Evolutionary conservation across 345 rosid species (phyloP).

Genomic region (Gynandropsis gynandra): DNA sequence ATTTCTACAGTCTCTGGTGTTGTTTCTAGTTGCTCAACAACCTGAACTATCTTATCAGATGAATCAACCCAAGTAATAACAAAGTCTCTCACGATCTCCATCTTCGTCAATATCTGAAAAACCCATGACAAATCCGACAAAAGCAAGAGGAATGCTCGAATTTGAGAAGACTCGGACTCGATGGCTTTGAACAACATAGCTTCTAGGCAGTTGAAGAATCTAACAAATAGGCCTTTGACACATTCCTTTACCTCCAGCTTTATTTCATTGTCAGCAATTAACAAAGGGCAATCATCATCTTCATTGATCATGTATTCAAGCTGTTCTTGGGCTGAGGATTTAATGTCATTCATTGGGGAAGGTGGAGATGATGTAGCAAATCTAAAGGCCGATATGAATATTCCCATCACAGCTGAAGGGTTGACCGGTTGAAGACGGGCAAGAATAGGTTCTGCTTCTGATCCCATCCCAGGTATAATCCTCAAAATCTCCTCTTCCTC

Average conservation of each 20-base stretch:
- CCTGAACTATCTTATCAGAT: slow-evolving; percentile 54
- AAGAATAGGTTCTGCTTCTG: slow-evolving; percentile 57
- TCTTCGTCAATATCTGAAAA: slow-evolving; percentile 58
- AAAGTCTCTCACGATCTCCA: slow-evolving; percentile 70
- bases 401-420: slow-evolving; percentile 36
- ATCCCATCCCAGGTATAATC: slow-evolving; percentile 59
- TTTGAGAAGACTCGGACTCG: slow-evolving; percentile 29
- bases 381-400: slow-evolving; percentile 54
- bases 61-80: slow-evolving; percentile 64
- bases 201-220: slow-evolving; percentile 49
- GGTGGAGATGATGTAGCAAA: slow-evolving; percentile 71
- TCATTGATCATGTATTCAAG: slow-evolving; percentile 84
- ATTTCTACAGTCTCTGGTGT: slow-evolving; percentile 36
- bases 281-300: slow-evolving; percentile 79
- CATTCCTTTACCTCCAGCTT: slow-evolving; percentile 60
- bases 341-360: slow-evolving; percentile 43
- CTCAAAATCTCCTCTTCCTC: slow-evolving; percentile 83
- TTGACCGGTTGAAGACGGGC: slow-evolving; percentile 80
- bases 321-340: slow-evolving; percentile 72
- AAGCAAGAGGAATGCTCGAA: slow-evolving; percentile 36
- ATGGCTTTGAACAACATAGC: slow-evolving; percentile 26
- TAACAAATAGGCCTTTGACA: slow-evolving; percentile 37
- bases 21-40: slow-evolving; percentile 30
- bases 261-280: slow-evolving; percentile 48
- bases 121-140: slow-evolving; percentile 66